phyloP scores from a whole-genome alignment of 2,329 filamentous ascomycete genomes.

The Aspergillus sp. region DNA sequence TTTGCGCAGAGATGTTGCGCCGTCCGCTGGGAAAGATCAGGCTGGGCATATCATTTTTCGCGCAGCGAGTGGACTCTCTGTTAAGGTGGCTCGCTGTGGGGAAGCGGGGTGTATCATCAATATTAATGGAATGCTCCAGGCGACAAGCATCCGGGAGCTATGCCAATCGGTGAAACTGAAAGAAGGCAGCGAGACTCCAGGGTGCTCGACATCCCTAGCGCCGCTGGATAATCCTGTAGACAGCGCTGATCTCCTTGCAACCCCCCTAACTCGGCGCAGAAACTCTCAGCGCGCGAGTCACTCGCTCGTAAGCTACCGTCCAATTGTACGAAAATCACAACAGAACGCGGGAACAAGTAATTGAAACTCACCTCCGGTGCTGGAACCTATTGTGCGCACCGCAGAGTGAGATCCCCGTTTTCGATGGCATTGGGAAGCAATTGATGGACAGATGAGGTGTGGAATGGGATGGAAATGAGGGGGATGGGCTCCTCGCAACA shows the following conservation, averaged over 20 bases:
- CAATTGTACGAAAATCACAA: not conserved
- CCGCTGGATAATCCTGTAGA: not conserved
- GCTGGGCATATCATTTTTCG: slow-evolving; percentile 7
- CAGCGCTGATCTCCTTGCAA: not conserved
- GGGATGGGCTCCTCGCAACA: not conserved
- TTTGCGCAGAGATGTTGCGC: slow-evolving; percentile 10
- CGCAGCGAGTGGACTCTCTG: slow-evolving; percentile 11
- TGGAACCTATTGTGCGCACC: not conserved
- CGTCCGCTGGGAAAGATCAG: slow-evolving; percentile 9
- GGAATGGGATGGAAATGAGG: not conserved
- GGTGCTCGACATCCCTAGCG: not conserved
- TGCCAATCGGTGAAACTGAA: not conserved
- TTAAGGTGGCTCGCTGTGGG: slow-evolving; percentile 9
- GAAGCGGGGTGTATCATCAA: slow-evolving; percentile 11
- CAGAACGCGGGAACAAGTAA: not conserved
- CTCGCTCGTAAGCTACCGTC: not conserved
- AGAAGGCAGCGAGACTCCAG: not conserved
- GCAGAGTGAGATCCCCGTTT: not conserved
- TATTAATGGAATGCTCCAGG: slow-evolving; percentile 9
- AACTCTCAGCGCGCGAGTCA: not conserved
- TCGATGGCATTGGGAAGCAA: not conserved
- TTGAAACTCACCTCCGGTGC: not conserved
- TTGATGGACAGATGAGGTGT: not conserved
- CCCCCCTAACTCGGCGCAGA: not conserved
- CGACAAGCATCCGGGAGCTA: slow-evolving; percentile 3